Evolutionary conservation across 805 yeast genomes (phyloP).

Genomic region (Yarrowia hollandica): DNA sequence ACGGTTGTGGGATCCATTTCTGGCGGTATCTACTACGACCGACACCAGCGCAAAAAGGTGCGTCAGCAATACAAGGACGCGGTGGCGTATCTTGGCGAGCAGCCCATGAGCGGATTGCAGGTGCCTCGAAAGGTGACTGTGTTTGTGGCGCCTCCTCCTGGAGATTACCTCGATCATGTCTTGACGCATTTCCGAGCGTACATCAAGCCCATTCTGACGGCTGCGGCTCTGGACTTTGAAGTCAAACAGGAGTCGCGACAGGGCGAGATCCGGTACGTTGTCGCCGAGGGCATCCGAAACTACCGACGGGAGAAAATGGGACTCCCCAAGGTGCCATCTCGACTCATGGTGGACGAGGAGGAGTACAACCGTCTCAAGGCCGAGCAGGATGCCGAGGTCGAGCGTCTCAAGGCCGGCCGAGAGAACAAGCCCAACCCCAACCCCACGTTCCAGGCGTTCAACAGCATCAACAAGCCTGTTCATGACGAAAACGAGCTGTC

Average conservation of each 20-base stretch:
- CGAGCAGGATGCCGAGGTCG: conserved; percentile 11
- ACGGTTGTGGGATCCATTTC: conserved; percentile 60
- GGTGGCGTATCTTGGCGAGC: conserved; percentile 57
- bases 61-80: conserved; percentile 62
- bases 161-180: conserved; percentile 77
- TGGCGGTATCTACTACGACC: conserved; percentile 82
- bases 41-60: conserved; percentile 64
- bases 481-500: neutral
- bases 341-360: conserved; percentile 24
- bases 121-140: conserved; percentile 76
- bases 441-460: neutral
- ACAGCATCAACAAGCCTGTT: neutral
- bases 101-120: conserved; percentile 49
- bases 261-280: conserved; percentile 79
- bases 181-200: conserved; percentile 71
- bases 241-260: conserved; percentile 75
- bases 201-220: conserved; percentile 79
- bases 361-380: conserved; percentile 29
- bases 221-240: conserved; percentile 84
- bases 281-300: conserved; percentile 79
- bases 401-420: conserved; percentile 6
- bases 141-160: conserved; percentile 95
- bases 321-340: conserved; percentile 34
- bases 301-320: conserved; percentile 52
- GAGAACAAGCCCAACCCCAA: conserved; percentile 3